These are phyloP conservation scores for Pancytospora epiphaga DNA, from an alignment of 371 early-diverging fungal species.

Conservation along the genomic window DNA sequence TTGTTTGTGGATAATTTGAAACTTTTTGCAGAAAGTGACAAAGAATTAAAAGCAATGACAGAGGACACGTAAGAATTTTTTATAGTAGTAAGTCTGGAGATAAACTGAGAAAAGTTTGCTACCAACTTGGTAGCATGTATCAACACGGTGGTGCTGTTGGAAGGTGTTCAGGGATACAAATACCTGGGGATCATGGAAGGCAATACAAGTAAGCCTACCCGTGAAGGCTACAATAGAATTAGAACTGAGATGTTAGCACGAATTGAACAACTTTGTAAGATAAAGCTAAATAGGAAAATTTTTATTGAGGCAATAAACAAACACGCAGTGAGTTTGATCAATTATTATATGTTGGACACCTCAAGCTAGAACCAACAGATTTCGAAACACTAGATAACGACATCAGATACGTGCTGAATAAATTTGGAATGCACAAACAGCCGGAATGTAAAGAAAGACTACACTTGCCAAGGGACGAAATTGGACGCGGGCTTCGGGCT, in stretches of 20 bases:
- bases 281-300: background rate
- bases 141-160: background rate
- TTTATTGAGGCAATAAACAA: conserved; percentile 1
- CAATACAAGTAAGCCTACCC: background rate
- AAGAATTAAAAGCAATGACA: background rate
- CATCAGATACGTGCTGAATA: background rate
- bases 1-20: conserved; percentile 4
- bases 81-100: background rate
- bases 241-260: background rate
- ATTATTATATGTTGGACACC: background rate
- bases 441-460: background rate
- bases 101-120: conserved; percentile 1
- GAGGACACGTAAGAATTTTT: conserved; percentile 1
- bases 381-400: background rate
- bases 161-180: conserved; percentile 1
- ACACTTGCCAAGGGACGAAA: background rate
- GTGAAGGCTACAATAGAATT: background rate
- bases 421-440: background rate
- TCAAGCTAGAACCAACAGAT: background rate
- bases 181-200: conserved; percentile 1
- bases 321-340: background rate
- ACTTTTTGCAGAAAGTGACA: background rate
- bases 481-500: conserved; percentile 21
- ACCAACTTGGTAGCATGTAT: background rate
- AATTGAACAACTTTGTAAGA: background rate